Evolutionary conservation across 352 stramenopile genomes (phyloP).

Genomic region (Phytophthora idaei): DNA sequence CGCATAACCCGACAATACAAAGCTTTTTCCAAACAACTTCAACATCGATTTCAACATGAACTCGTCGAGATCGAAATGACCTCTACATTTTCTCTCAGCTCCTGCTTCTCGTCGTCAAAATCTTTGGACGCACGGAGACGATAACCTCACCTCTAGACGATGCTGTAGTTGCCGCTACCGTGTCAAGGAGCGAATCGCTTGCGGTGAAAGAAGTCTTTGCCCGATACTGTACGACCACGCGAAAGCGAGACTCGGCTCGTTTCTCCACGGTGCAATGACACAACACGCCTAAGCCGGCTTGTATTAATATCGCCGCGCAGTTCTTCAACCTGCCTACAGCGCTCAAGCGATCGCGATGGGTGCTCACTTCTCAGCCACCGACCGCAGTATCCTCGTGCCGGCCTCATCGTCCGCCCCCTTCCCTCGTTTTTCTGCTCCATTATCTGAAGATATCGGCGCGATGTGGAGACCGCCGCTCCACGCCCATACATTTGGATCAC

Average conservation of each 20-base stretch:
- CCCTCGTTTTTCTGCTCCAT: constrained; percentile 10
- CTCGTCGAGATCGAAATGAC: background rate
- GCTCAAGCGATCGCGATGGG: background rate
- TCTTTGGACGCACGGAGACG: background rate
- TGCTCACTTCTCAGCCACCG: constrained; percentile 1
- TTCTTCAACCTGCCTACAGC: background rate
- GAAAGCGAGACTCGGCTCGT: constrained; percentile 19
- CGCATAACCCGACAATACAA: constrained; percentile 12
- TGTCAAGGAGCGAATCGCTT: background rate
- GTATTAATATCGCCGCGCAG: no score
- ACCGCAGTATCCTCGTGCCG: background rate
- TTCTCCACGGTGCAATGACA: constrained; percentile 10
- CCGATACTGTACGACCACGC: constrained; percentile 6
- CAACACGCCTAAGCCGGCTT: background rate
- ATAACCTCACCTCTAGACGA: constrained; percentile 2
- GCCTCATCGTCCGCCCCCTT: constrained; percentile 13
- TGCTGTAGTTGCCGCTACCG: background rate
- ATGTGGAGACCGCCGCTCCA: constrained; percentile 13
- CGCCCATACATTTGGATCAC: constrained; percentile 15
- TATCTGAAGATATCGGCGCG: constrained; percentile 18
- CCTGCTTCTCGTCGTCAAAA: background rate
- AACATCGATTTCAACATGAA: background rate
- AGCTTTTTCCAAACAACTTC: background rate
- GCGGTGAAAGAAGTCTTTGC: background rate
- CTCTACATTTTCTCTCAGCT: background rate